Base-by-base conservation (phyloP, 129 eudicot genomes). In the Lactuca saligna region DNA sequence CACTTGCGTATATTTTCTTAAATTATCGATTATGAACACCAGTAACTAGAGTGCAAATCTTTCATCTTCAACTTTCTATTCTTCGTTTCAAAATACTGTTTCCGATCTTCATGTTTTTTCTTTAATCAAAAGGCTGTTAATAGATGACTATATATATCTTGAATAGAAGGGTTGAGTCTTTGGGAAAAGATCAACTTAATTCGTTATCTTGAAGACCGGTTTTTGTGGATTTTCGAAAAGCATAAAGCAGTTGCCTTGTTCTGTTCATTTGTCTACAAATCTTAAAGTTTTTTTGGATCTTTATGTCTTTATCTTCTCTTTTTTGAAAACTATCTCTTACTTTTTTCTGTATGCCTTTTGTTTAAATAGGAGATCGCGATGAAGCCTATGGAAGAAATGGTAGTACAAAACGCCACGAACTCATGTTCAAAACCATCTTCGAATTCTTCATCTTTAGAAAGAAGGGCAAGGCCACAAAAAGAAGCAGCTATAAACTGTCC, bases 401-500 rank as follows among this genome's bases (percentile, higher is more conserved):
- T 80, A 6, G 71, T 68, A 75, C 71, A 75, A 69, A 78, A 81
- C 71, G 8, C 48, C 17, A 62, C 82, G 34, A 80, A 60, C 44
- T 32, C 82, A 65, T 72, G 58, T 17, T 77, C 84, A 65, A 80
- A 71, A 49, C 65, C 82, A 57, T 73, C 66, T 41, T 78, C 85
- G 35, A 69, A 73, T 54, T 70, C 81, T 9, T 70, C 85, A 63
- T 70, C 88, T 17, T 77, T 87, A 41, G 83, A 81, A 63, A 92
- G 87, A 74, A 87, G 81, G 25, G 32, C 71, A 32, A 85, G 86
- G 80, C 89, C 91, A 33, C 91, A 83, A 13, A 90, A 85, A 17
- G 91, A 83, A 12, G 69, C 83, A 68, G 95, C 83, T 3, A 53
- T 90, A 20, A 87, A 90, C 77, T 90, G 97, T 71, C 97, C 97